Percentiles rank a stretch among this genome's conserved stretches.
Conservation (phyloP, 805 yeast genomes). For the Starmera amethionina region DNA sequence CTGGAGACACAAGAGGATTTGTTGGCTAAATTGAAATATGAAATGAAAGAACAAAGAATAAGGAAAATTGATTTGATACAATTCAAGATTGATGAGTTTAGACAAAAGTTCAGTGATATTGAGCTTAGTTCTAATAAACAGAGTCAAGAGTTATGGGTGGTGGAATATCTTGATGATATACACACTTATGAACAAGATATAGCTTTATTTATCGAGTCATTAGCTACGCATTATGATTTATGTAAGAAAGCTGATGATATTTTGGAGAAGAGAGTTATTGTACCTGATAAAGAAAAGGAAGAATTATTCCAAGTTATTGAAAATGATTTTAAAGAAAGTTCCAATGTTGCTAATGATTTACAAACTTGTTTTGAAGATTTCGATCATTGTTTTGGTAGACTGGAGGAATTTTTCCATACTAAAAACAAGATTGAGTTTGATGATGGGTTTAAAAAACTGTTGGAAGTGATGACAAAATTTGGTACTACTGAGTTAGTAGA, state of each 20-base stretch:
- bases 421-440: slow-evolving; percentile 12
- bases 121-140: slow-evolving; percentile 32
- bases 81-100: slow-evolving; percentile 1
- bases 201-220: slow-evolving; percentile 56
- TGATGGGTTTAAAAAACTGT: slow-evolving; percentile 14
- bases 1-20: slow-evolving; percentile 12
- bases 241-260: slow-evolving; percentile 41
- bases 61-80: slow-evolving; percentile 13
- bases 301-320: slow-evolving; percentile 37
- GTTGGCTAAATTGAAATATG: slow-evolving; percentile 9
- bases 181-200: slow-evolving; percentile 52
- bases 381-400: slow-evolving; percentile 10
- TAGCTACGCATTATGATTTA: slow-evolving; percentile 79
- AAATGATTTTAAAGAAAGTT: slow-evolving; percentile 46
- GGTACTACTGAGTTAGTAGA: slow-evolving; percentile 12
- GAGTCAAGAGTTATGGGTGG: slow-evolving; percentile 8
- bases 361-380: slow-evolving; percentile 26
- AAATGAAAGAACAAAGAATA: slow-evolving; percentile 16
- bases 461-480: slow-evolving; percentile 12
- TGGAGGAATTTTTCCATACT: slow-evolving; percentile 21
- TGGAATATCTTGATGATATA: slow-evolving; percentile 28
- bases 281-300: slow-evolving; percentile 20
- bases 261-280: slow-evolving; percentile 21
- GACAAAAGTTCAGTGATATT: slow-evolving; percentile 6
- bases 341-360: slow-evolving; percentile 42